Percentiles rank a stretch among this genome's conserved stretches.
These are phyloP conservation scores for Fonsecaea pedrosoi DNA, from an alignment of 2,329 filamentous ascomycete genomes.

Conservation along the genomic window DNA sequence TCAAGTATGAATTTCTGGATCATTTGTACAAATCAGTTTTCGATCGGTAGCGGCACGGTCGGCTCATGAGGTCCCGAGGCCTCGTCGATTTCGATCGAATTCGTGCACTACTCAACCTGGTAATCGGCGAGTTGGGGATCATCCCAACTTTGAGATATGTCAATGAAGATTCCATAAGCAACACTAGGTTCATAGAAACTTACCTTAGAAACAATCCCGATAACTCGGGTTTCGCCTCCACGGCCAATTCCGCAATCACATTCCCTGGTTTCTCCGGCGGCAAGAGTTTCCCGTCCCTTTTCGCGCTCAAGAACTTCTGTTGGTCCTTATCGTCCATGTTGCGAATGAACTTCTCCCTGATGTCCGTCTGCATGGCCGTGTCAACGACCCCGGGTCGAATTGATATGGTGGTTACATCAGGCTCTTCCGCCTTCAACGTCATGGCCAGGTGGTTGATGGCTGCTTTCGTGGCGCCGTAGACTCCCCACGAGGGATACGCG, in stretches of 20 bases:
- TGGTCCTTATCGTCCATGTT: slow-evolving; percentile 65
- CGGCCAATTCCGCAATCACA: slow-evolving; percentile 81
- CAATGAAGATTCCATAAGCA: not conserved
- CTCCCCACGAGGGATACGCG: slow-evolving; percentile 75
- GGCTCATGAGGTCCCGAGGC: not conserved
- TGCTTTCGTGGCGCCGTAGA: slow-evolving; percentile 83
- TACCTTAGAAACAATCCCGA: slow-evolving; percentile 73
- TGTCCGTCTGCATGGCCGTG: slow-evolving; percentile 86
- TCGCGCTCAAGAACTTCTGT: slow-evolving; percentile 71
- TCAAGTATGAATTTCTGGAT: not conserved
- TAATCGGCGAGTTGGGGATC: slow-evolving; percentile 37
- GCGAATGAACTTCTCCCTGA: slow-evolving; percentile 73
- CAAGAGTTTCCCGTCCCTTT: slow-evolving; percentile 74
- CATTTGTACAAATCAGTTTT: not conserved
- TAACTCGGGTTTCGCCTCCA: slow-evolving; percentile 69
- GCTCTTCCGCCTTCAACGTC: slow-evolving; percentile 78
- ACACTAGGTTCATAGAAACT: not conserved
- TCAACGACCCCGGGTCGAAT: slow-evolving; percentile 82
- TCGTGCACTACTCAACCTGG: slow-evolving; percentile 15
- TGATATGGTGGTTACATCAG: slow-evolving; percentile 73
- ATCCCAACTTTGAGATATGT: slow-evolving; percentile 36
- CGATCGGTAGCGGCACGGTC: not conserved
- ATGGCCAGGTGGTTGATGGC: slow-evolving; percentile 79
- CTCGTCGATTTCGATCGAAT: slow-evolving; percentile 2
- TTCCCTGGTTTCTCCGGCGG: slow-evolving; percentile 82